Evolutionary conservation across 192 early-diverging fungal genomes (phyloP).

Genomic region (Thamnidium elegans): DNA sequence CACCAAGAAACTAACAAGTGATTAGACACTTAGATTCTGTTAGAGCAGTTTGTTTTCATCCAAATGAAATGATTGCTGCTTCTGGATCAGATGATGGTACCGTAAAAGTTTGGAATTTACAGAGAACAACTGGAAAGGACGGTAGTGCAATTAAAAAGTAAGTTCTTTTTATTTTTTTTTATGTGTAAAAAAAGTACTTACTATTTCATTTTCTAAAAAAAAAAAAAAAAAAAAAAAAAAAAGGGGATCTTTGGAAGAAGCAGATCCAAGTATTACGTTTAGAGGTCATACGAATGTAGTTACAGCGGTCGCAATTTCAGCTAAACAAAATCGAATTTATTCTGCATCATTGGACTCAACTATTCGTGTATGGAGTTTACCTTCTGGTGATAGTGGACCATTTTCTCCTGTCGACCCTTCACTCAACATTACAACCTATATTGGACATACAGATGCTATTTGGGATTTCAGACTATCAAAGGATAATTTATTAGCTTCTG

Average conservation of each 20-base stretch:
- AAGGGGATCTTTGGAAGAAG: constrained; percentile 44
- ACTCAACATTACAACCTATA: constrained; percentile 55
- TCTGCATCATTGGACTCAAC: constrained; percentile 75
- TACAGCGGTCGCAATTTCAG: constrained; percentile 61
- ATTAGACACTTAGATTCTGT: constrained; percentile 71
- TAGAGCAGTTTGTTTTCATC: constrained; percentile 58
- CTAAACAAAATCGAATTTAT: constrained; percentile 58
- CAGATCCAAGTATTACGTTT: constrained; percentile 69
- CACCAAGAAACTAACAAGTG: neutral
- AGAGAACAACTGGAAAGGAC: constrained; percentile 34
- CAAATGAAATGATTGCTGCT: constrained; percentile 51
- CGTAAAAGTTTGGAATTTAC: constrained; percentile 73
- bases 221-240: neutral
- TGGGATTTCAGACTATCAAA: constrained; percentile 80
- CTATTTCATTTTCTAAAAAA: no score
- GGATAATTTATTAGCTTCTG: constrained; percentile 58
- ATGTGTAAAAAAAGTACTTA: neutral
- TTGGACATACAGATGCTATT: constrained; percentile 82
- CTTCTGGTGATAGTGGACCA: constrained; percentile 46
- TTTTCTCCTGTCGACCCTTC: constrained; percentile 57
- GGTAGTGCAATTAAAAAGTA: constrained; percentile 35
- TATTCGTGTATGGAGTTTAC: constrained; percentile 63
- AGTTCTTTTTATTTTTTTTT: neutral
- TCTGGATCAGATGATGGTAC: constrained; percentile 82
- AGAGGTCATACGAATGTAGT: constrained; percentile 72